Evolutionary conservation across 495 filamentous ascomycete genomes (phyloP), one percentile per base, ranked within the genome.

Genomic region (Cairneyella variabilis): DNA sequence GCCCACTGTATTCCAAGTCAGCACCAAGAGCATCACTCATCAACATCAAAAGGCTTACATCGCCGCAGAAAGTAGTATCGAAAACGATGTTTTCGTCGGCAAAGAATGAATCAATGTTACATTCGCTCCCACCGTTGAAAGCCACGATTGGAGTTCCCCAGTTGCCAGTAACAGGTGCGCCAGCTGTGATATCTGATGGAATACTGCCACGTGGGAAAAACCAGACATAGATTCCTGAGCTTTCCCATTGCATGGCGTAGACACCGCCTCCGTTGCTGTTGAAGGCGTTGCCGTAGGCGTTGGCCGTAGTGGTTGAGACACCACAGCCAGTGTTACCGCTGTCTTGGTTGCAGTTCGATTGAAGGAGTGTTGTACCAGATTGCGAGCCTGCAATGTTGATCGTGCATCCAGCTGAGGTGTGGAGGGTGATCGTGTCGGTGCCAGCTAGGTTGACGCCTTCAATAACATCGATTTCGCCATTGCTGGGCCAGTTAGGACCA

Each of bases 391-490:
- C 68, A 17, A 27, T 60, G 47, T 58, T 64, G 41, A 73, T 73
- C 53, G 49, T 40, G 66, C 89, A 95, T 11, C 79, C 77, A 10
- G 76, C 67, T 6, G 65, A 62, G 0, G 90, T 93, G 65, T 96
- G 91, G 28, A 96, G 74, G 2, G 89, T 85, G 59, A 95, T 83
- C 37, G 74, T 66, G 59, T 92, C 86, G 51, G 76, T 71, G 0
- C 73, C 69, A 41, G 83, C 76, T 28, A 73, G 64, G 68, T 93
- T 90, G 58, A 95, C 86, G 37, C 89, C 89, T 64, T 97, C 90
- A 64, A 96, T 84, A 57, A 96, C 88, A 72, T 96, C 91, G 56
- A 95, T 91, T 68, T 97, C 91, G 18, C 91, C 91, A 37, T 78
- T 75, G 17, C 69, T 66, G 0, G 90, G 91, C 91, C 91, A 97